These are phyloP conservation scores for Arbutus unedo DNA, from an alignment of 148 eudicot genomes.

Conservation along the genomic window DNA sequence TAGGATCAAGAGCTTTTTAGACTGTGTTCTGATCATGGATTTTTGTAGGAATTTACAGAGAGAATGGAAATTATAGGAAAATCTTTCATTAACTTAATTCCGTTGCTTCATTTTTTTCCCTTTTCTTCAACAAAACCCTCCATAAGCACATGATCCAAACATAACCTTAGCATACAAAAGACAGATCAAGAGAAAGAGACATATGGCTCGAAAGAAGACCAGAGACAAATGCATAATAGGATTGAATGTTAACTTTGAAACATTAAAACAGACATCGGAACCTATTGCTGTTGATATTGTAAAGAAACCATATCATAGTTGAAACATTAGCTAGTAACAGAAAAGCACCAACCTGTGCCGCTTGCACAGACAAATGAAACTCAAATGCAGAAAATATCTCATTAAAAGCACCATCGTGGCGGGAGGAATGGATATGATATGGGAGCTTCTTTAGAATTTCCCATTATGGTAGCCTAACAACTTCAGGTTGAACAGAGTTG, in stretches of 20 bases:
- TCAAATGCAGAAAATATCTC: neutral
- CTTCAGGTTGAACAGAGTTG: conserved; percentile 48
- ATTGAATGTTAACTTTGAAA: neutral
- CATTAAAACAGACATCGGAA: neutral
- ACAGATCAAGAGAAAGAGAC: conserved; percentile 1
- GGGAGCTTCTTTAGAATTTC: neutral
- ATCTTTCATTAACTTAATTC: neutral
- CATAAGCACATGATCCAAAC: neutral
- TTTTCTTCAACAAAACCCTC: neutral
- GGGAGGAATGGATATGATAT: neutral
- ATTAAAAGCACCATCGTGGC: neutral
- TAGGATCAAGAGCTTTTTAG: neutral
- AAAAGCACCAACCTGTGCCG: neutral
- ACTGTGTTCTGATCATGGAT: neutral
- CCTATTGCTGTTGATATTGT: neutral
- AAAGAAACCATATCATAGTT: neutral
- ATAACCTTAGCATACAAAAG: neutral
- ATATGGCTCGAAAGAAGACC: neutral
- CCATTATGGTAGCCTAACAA: conserved; percentile 9
- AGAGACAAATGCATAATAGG: neutral
- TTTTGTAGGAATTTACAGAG: neutral
- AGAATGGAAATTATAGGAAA: neutral
- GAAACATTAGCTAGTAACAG: neutral
- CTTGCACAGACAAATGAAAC: neutral
- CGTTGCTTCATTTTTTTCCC: neutral